Conservation (phyloP, 441 rosid species). For the Populus hybrid region DNA sequence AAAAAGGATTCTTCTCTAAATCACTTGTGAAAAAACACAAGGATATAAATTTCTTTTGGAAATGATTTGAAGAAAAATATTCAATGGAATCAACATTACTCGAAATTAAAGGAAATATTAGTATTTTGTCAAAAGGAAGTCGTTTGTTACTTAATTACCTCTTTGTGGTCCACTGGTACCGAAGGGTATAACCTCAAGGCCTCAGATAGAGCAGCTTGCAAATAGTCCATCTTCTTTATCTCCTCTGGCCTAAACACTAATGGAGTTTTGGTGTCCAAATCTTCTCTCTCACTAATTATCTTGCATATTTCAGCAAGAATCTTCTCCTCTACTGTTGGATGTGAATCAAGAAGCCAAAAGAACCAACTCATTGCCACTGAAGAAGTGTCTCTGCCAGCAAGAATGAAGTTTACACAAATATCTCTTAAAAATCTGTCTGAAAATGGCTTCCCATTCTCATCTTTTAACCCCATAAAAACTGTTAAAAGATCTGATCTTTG, state of each 20-base stretch:
- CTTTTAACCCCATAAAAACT: constrained; percentile 56
- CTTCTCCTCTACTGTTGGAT: constrained; percentile 58
- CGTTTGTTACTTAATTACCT: constrained; percentile 46
- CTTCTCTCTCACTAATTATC: constrained; percentile 44
- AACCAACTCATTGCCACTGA: constrained; percentile 95
- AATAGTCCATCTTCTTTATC: constrained; percentile 88
- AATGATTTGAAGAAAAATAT: not conserved
- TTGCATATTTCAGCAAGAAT: constrained; percentile 54
- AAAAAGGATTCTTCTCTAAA: not conserved
- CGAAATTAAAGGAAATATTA: not conserved
- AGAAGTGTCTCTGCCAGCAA: constrained; percentile 96
- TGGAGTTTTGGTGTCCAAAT: constrained; percentile 14
- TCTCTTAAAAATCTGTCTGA: constrained; percentile 82
- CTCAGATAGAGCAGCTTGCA: constrained; percentile 92
- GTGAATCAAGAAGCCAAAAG: constrained; percentile 75
- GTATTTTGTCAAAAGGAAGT: not conserved
- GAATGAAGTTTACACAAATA: constrained; percentile 87
- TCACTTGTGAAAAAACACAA: not conserved
- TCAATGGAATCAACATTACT: not conserved
- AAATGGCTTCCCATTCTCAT: constrained; percentile 53
- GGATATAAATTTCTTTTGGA: not conserved
- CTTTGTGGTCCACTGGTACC: constrained; percentile 92
- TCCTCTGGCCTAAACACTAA: constrained; percentile 70
- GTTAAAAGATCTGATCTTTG: constrained; percentile 73
- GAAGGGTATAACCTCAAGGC: constrained; percentile 91